phyloP scores from a whole-genome alignment of 768 basidiomycete species.

The Tylopilus intermedius region DNA sequence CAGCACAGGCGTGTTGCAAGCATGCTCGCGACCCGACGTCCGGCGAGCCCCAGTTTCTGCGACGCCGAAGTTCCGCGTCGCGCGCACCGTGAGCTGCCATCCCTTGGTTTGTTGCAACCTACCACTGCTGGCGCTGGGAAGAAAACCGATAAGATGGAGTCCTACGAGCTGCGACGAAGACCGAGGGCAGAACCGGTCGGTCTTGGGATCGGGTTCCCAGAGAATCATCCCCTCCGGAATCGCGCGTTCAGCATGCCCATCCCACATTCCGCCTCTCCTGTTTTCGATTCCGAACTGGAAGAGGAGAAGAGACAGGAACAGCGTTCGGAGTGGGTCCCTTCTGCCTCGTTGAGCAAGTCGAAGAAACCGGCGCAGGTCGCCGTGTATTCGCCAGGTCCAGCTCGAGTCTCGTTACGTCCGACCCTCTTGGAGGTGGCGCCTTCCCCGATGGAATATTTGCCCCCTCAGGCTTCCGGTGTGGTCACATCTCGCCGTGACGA shows the following conservation, averaged over 20 bases:
- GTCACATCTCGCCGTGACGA: not conserved
- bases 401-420: slow-evolving; percentile 10
- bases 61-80: not conserved
- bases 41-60: not conserved
- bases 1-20: slow-evolving; percentile 25
- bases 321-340: slow-evolving; percentile 3
- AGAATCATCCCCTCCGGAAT: slow-evolving; percentile 16
- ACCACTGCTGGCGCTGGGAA: not conserved
- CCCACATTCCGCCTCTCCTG: not conserved
- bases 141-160: not conserved
- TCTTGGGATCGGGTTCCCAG: slow-evolving; percentile 26
- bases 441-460: slow-evolving; percentile 14
- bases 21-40: slow-evolving; percentile 16
- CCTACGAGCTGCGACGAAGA: slow-evolving; percentile 14
- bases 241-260: slow-evolving; percentile 22
- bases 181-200: slow-evolving; percentile 15
- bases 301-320: not conserved
- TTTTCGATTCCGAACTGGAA: not conserved
- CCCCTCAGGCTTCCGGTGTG: not conserved
- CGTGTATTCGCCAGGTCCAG: not conserved
- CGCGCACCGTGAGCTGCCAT: not conserved
- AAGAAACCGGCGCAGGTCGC: not conserved
- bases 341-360: not conserved
- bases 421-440: slow-evolving; percentile 16
- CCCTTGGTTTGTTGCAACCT: not conserved